These are phyloP conservation scores for Pseudohyphozyma bogoriensis DNA, from an alignment of 768 basidiomycete species.

Conservation along the genomic window DNA sequence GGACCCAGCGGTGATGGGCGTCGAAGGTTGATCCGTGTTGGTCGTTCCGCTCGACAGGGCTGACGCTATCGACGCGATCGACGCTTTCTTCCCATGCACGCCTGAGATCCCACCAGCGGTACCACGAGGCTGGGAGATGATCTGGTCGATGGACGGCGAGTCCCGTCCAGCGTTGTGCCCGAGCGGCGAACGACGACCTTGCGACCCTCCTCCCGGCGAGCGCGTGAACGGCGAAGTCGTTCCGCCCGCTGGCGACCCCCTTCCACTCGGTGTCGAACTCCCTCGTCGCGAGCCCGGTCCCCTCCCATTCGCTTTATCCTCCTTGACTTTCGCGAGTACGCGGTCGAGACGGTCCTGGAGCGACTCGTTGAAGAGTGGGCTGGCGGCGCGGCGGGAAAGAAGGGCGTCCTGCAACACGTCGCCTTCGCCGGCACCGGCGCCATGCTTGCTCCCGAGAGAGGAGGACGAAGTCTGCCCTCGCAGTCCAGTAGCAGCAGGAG, in stretches of 20 bases:
- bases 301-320: slow-evolving; percentile 18
- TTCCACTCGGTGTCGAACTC: slow-evolving; percentile 21
- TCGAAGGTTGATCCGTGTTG: slow-evolving; percentile 19
- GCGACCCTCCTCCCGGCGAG: too few relatives aligned
- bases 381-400: slow-evolving; percentile 18
- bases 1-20: slow-evolving; percentile 15
- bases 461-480: neutral
- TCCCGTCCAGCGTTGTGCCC: slow-evolving; percentile 12
- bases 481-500: neutral
- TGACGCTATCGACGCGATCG: slow-evolving; percentile 27
- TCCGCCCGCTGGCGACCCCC: slow-evolving; percentile 3
- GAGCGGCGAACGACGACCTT: slow-evolving; percentile 7
- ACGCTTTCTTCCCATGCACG: slow-evolving; percentile 27
- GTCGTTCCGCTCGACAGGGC: slow-evolving; percentile 4
- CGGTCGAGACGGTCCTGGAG: slow-evolving; percentile 40
- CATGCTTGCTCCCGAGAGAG: neutral
- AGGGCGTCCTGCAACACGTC: slow-evolving; percentile 38
- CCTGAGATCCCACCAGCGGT: slow-evolving; percentile 5
- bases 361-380: slow-evolving; percentile 27
- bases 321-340: slow-evolving; percentile 39
- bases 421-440: too few relatives aligned
- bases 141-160: slow-evolving; percentile 25
- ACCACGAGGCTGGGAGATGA: slow-evolving; percentile 4
- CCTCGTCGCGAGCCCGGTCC: slow-evolving; percentile 29
- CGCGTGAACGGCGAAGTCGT: neutral